These are phyloP conservation scores for Linum usitatissimum DNA, from an alignment of 345 rosid species.

Conservation along the genomic window DNA sequence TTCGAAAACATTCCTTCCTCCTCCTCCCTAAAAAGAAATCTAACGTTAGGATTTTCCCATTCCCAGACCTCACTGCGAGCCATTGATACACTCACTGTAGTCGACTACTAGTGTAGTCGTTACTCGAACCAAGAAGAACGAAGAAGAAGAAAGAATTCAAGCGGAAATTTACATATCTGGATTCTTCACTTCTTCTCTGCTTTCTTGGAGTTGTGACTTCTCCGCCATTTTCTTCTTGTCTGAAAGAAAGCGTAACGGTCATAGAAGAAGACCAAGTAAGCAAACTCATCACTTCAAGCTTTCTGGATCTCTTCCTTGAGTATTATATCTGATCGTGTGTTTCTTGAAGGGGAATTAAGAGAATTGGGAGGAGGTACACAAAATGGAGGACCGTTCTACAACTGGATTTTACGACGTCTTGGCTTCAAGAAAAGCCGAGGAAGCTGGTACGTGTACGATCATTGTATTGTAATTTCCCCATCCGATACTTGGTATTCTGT, in stretches of 20 bases:
- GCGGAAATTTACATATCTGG: background rate
- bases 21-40: background rate
- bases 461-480: background rate
- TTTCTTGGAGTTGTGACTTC: background rate
- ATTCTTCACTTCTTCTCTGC: background rate
- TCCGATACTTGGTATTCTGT: background rate
- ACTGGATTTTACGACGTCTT: constrained; percentile 47
- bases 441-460: constrained; percentile 44
- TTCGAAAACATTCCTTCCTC: background rate
- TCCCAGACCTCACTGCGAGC: background rate
- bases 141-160: background rate
- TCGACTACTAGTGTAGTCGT: no score
- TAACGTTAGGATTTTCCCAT: constrained; percentile 5
- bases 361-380: background rate
- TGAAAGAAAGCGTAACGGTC: background rate
- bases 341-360: background rate
- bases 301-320: background rate
- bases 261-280: background rate
- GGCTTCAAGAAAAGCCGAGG: constrained; percentile 93
- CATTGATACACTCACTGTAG: background rate
- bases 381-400: constrained; percentile 38
- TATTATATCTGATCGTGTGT: background rate
- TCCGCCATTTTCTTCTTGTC: background rate
- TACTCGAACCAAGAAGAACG: no score
- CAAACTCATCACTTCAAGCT: background rate